Conservation (phyloP, 805 yeast genomes). For the Ascoidea tarda region DNA sequence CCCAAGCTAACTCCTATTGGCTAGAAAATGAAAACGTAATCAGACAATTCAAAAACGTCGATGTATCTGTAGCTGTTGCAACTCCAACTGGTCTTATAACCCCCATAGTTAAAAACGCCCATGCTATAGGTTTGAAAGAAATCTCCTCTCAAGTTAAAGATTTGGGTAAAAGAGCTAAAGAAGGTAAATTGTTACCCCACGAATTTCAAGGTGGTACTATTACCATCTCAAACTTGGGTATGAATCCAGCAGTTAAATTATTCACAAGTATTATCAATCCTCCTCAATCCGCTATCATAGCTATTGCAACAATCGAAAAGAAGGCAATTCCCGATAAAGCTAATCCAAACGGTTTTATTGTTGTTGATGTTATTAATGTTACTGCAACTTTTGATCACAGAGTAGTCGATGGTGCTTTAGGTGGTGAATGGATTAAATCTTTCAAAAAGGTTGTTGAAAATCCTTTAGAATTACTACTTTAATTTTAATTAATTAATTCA, state of each 20-base stretch:
- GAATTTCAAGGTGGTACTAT: constrained; percentile 99
- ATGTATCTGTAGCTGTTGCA: constrained; percentile 96
- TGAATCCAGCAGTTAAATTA: constrained; percentile 86
- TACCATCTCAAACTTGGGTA: constrained; percentile 96
- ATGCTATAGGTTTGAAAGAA: constrained; percentile 68
- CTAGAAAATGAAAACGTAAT: constrained; percentile 78
- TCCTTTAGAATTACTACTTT: constrained; percentile 87
- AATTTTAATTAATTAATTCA: constrained; percentile 13
- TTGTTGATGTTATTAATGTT: constrained; percentile 81
- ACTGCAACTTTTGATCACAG: constrained; percentile 99
- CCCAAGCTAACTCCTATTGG: constrained; percentile 92
- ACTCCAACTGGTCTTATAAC: constrained; percentile 96
- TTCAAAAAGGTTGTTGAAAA: constrained; percentile 85
- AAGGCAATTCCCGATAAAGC: constrained; percentile 87
- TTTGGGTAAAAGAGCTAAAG: constrained; percentile 92
- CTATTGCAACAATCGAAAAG: constrained; percentile 87
- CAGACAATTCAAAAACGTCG: constrained; percentile 84
- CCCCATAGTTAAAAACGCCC: constrained; percentile 85
- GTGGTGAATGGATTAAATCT: constrained; percentile 93
- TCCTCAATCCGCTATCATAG: constrained; percentile 90
- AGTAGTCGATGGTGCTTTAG: constrained; percentile 93
- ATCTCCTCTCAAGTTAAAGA: constrained; percentile 83
- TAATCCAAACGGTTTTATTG: constrained; percentile 81
- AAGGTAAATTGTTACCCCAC: constrained; percentile 82
- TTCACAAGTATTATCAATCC: constrained; percentile 98